Conservation (phyloP, 768 basidiomycete species). For the Cyathus striatus region DNA sequence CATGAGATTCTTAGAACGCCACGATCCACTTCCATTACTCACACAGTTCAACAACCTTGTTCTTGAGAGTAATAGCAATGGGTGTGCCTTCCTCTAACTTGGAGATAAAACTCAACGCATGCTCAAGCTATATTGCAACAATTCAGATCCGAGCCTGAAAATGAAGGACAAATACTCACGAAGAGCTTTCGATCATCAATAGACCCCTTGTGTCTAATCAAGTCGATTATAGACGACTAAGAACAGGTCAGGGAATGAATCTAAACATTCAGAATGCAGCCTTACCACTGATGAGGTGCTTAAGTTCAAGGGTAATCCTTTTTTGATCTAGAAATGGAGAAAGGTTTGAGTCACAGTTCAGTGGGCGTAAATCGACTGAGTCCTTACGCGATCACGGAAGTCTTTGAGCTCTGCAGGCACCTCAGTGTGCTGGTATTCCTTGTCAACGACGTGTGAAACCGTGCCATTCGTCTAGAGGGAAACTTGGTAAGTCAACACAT, state of each 20-base stretch:
- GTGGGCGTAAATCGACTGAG: background rate
- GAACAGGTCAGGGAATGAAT: background rate
- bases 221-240: constrained; percentile 60
- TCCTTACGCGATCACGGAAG: constrained; percentile 36
- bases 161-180: constrained; percentile 36
- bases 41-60: constrained; percentile 55
- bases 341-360: background rate
- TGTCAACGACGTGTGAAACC: constrained; percentile 9
- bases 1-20: background rate
- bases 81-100: constrained; percentile 47
- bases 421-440: constrained; percentile 13
- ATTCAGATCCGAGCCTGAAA: background rate
- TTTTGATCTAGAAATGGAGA: constrained; percentile 37
- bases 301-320: constrained; percentile 27
- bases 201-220: constrained; percentile 49
- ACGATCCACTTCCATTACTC: constrained; percentile 17
- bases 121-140: constrained; percentile 51
- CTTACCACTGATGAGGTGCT: constrained; percentile 40
- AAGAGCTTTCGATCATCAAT: constrained; percentile 77
- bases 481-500: no score
- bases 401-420: constrained; percentile 31
- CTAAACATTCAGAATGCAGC: background rate
- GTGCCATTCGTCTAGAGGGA: no score
- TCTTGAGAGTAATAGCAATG: constrained; percentile 28
- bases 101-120: constrained; percentile 60